A percentile compares a stretch with the other conserved stretches of the same genome.
Evolutionary conservation across 2,329 filamentous ascomycete species (phyloP).

Genomic region (Monosporascus sp.): DNA sequence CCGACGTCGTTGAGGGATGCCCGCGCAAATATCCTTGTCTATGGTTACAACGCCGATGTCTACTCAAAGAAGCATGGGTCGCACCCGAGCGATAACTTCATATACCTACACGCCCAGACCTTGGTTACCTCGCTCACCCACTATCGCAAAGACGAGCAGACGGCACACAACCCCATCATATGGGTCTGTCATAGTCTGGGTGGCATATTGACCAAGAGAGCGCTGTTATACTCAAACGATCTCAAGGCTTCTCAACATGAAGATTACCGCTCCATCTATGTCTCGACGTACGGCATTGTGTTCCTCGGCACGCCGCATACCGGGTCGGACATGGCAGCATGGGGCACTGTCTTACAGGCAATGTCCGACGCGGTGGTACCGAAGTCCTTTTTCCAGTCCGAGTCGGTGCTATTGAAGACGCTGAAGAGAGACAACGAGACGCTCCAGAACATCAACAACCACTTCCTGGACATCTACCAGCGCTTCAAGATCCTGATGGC

Average conservation of each 20-base stretch:
- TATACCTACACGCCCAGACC: slow-evolving; percentile 67
- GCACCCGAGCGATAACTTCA: slow-evolving; percentile 59
- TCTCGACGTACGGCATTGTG: slow-evolving; percentile 70
- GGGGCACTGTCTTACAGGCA: slow-evolving; percentile 62
- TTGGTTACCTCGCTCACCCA: slow-evolving; percentile 57
- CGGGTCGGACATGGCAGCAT: slow-evolving; percentile 62
- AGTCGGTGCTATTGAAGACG: slow-evolving; percentile 62
- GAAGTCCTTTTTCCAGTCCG: slow-evolving; percentile 60
- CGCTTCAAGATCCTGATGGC: slow-evolving; percentile 72
- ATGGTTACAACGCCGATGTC: slow-evolving; percentile 69
- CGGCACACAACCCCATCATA: slow-evolving; percentile 61
- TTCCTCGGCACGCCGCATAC: slow-evolving; percentile 75
- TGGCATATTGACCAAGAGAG: slow-evolving; percentile 66
- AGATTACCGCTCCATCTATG: slow-evolving; percentile 61
- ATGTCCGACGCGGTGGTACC: slow-evolving; percentile 63
- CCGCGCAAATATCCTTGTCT: slow-evolving; percentile 62
- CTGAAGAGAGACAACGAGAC: slow-evolving; percentile 71
- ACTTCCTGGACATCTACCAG: slow-evolving; percentile 66
- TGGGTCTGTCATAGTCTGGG: slow-evolving; percentile 73
- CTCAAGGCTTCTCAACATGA: slow-evolving; percentile 55
- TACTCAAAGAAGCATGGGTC: slow-evolving; percentile 43
- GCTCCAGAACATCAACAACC: slow-evolving; percentile 66
- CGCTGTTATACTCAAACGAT: slow-evolving; percentile 62
- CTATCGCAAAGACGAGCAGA: slow-evolving; percentile 55
- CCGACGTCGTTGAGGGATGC: slow-evolving; percentile 52